Conservation (phyloP, 1,284 basidiomycete genomes). For the Leccinum pallidistipes region DNA sequence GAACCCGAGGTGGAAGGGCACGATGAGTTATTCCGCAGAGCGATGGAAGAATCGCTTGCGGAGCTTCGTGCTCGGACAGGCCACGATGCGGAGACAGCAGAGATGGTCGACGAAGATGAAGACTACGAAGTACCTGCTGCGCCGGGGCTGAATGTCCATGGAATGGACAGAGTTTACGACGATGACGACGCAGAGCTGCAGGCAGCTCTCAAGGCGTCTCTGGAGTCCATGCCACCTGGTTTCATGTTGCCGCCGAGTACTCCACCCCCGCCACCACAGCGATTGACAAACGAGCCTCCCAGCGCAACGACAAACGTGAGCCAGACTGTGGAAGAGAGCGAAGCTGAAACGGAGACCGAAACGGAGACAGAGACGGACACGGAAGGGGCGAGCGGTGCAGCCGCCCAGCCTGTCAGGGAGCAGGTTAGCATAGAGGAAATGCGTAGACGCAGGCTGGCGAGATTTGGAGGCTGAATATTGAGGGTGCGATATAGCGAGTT, state of each 20-base stretch:
- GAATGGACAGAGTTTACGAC: slow-evolving; percentile 58
- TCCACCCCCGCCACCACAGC: slow-evolving; percentile 24
- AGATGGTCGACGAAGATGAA: slow-evolving; percentile 35
- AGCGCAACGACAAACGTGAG: slow-evolving; percentile 21
- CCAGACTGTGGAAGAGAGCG: slow-evolving; percentile 10
- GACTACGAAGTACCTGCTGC: slow-evolving; percentile 19
- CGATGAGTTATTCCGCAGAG: slow-evolving; percentile 58
- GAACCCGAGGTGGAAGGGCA: slow-evolving; percentile 47
- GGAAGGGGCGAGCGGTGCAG: slow-evolving; percentile 20
- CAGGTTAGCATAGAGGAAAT: slow-evolving; percentile 73
- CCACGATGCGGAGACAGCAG: slow-evolving; percentile 14
- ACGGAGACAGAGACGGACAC: slow-evolving; percentile 23
- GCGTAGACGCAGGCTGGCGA: slow-evolving; percentile 70
- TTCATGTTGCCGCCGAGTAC: slow-evolving; percentile 44
- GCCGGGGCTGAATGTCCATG: slow-evolving; percentile 3
- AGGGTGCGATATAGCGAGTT: slow-evolving; percentile 3
- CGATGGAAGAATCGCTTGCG: slow-evolving; percentile 61
- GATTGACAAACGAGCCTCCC: slow-evolving; percentile 9
- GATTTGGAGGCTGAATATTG: slow-evolving; percentile 60
- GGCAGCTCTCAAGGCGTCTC: slow-evolving; percentile 80
- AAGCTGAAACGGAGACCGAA: slow-evolving; percentile 18
- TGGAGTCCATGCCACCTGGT: slow-evolving; percentile 64
- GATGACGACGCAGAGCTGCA: slow-evolving; percentile 87
- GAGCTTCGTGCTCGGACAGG: slow-evolving; percentile 25
- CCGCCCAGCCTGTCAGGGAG: slow-evolving; percentile 27